These are phyloP conservation scores for Neonectria ditissima DNA, from an alignment of 2,329 filamentous ascomycete genomes.

Conservation along the genomic window DNA sequence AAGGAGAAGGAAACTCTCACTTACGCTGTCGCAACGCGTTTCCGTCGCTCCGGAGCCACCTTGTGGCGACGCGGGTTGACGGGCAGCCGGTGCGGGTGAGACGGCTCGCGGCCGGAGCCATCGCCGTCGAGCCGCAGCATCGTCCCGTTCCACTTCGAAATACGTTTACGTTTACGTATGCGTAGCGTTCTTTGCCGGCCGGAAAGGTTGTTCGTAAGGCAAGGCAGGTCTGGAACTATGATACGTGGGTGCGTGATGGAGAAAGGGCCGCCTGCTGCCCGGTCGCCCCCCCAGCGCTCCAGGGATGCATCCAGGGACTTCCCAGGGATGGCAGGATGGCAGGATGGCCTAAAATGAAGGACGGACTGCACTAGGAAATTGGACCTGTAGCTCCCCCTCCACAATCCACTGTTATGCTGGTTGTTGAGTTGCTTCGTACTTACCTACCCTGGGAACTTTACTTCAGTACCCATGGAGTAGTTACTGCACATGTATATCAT, in stretches of 20 bases:
- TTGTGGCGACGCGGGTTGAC: slow-evolving; percentile 63
- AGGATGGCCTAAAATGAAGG: not conserved
- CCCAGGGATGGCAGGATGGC: not conserved
- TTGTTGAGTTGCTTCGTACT: not conserved
- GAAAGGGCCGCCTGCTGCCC: not conserved
- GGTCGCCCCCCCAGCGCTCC: slow-evolving; percentile 2
- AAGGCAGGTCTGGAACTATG: not conserved
- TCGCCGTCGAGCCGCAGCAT: slow-evolving; percentile 24
- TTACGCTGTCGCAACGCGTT: slow-evolving; percentile 63
- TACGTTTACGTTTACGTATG: not conserved
- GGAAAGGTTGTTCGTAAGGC: not conserved
- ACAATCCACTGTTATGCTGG: not conserved
- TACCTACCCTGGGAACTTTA: not conserved
- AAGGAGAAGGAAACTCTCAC: slow-evolving; percentile 42
- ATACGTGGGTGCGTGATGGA: slow-evolving; percentile 1
- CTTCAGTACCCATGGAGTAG: not conserved
- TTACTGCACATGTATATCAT: too few species aligned
- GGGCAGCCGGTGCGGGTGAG: slow-evolving; percentile 54
- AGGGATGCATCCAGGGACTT: not conserved
- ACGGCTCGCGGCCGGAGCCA: slow-evolving; percentile 37
- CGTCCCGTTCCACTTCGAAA: slow-evolving; percentile 22
- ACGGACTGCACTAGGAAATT: not conserved
- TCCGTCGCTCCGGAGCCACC: slow-evolving; percentile 60
- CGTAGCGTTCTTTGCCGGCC: slow-evolving; percentile 1
- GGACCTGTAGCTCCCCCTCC: not conserved